These are phyloP conservation scores for Sphagnum fallax DNA, from an alignment of 228 moss, liverwort and hornwort genomes.

Conservation along the genomic window DNA sequence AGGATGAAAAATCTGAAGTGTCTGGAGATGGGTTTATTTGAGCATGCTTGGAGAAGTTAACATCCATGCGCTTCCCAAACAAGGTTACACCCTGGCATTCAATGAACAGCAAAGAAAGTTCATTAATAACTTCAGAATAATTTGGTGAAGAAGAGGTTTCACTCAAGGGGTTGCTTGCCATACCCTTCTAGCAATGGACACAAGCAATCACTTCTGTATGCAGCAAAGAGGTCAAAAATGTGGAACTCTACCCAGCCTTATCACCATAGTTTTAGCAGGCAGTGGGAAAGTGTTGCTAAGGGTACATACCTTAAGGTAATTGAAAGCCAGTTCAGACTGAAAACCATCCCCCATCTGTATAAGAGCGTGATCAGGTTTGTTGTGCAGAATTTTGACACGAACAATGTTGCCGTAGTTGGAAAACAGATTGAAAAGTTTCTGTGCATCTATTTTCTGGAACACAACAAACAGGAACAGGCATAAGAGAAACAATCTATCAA, in stretches of 20 bases:
- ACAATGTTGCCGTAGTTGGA: conserved; percentile 99
- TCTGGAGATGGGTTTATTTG: conserved; percentile 99
- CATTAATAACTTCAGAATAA: too few species aligned
- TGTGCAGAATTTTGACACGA: conserved; percentile 94
- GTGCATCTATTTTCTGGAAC: conserved; percentile 87
- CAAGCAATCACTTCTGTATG: too few species aligned
- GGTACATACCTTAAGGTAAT: conserved; percentile 66
- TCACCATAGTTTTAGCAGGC: too few species aligned
- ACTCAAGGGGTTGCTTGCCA: too few species aligned
- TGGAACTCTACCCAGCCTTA: too few species aligned
- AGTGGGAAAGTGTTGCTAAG: too few species aligned
- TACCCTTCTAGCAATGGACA: too few species aligned
- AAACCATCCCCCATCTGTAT: conserved; percentile 99
- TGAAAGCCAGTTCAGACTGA: conserved; percentile 93
- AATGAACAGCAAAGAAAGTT: neutral
- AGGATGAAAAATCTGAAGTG: conserved; percentile 92
- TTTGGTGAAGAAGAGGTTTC: too few species aligned
- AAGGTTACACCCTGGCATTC: conserved; percentile 72
- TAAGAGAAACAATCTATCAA: too few species aligned
- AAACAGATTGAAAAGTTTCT: conserved; percentile 96
- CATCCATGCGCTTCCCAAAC: conserved; percentile 97
- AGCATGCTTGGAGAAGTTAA: conserved; percentile 98
- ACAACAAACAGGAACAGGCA: too few species aligned
- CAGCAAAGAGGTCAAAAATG: too few species aligned
- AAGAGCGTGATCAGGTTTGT: conserved; percentile 99